phyloP scores from a whole-genome alignment of 2,329 filamentous ascomycete species.

The Hymenoscyphus occultus region DNA sequence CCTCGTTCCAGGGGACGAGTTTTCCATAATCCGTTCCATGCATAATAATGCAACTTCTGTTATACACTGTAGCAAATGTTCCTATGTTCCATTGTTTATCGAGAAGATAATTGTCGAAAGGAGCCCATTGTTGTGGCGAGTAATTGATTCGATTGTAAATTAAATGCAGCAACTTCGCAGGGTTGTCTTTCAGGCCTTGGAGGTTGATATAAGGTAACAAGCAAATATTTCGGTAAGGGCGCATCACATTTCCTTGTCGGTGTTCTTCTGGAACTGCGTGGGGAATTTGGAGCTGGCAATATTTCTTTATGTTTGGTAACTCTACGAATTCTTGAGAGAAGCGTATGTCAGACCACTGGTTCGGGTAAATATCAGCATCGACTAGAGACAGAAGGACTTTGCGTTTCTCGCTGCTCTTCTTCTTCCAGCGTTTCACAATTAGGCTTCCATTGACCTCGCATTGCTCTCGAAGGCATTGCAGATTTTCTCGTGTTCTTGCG shows the following conservation, averaged over 20 bases:
- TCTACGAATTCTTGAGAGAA: not conserved
- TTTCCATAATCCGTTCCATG: conserved; percentile 13
- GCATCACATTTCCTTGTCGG: not conserved
- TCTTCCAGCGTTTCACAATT: conserved; percentile 13
- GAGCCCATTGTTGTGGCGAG: conserved; percentile 11
- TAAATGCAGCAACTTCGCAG: conserved; percentile 11
- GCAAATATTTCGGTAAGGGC: conserved; percentile 1
- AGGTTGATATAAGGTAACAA: conserved; percentile 13
- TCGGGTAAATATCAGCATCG: not conserved
- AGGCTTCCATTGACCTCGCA: not conserved
- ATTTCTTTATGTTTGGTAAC: not conserved
- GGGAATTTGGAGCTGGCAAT: not conserved
- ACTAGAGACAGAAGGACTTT: conserved; percentile 4
- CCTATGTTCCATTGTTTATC: conserved; percentile 10
- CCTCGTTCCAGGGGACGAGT: conserved; percentile 7
- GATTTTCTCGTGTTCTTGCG: not conserved
- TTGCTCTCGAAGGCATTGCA: conserved; percentile 8
- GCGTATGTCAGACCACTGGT: conserved; percentile 4
- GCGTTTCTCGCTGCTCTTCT: conserved; percentile 12
- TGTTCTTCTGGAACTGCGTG: not conserved
- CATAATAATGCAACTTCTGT: conserved; percentile 10
- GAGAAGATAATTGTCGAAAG: conserved; percentile 9
- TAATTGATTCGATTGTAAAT: conserved; percentile 14
- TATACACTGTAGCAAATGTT: not conserved
- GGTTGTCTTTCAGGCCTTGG: conserved; percentile 4